phyloP scores from a whole-genome alignment of 2,329 filamentous ascomycete genomes.

The Fusarium fracticaudum region DNA sequence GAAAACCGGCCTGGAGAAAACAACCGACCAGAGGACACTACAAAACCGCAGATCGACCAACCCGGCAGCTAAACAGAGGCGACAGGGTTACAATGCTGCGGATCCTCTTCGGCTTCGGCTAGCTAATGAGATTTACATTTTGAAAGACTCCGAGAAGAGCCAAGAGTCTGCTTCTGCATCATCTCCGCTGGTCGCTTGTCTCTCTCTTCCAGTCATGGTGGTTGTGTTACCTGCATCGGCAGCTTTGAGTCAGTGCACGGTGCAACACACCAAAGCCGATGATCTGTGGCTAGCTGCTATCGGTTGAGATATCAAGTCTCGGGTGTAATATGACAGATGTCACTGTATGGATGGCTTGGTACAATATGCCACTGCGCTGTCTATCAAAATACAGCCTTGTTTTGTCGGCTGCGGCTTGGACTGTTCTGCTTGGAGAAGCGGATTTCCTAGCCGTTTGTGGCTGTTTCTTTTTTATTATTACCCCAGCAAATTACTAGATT shows the following conservation, averaged over 20 bases:
- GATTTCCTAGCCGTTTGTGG: slow-evolving; percentile 29
- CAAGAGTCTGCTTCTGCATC: slow-evolving; percentile 29
- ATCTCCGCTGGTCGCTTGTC: slow-evolving; percentile 38
- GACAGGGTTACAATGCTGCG: slow-evolving; percentile 38
- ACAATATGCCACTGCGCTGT: slow-evolving; percentile 7
- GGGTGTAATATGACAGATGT: slow-evolving; percentile 29
- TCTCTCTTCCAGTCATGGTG: slow-evolving; percentile 29
- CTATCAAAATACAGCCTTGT: slow-evolving; percentile 28
- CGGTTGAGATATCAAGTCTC: slow-evolving; percentile 16
- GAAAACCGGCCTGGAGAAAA: slow-evolving; percentile 26
- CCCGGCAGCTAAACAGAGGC: slow-evolving; percentile 35
- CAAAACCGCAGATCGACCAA: slow-evolving; percentile 43
- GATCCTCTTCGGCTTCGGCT: slow-evolving; percentile 33
- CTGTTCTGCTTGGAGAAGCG: slow-evolving; percentile 11
- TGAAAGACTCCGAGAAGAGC: slow-evolving; percentile 29
- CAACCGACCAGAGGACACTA: slow-evolving; percentile 25
- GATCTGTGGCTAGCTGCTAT: slow-evolving; percentile 29
- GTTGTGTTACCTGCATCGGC: slow-evolving; percentile 36
- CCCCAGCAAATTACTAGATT: slow-evolving; percentile 27
- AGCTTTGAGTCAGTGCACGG: slow-evolving; percentile 40
- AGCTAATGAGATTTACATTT: slow-evolving; percentile 34
- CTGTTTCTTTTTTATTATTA: slow-evolving; percentile 15
- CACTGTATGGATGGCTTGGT: slow-evolving; percentile 17
- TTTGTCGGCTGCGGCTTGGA: not conserved
- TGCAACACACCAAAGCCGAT: slow-evolving; percentile 37